Conservation (phyloP, 345 rosid species). For the Bruguiera sexangula region DNA sequence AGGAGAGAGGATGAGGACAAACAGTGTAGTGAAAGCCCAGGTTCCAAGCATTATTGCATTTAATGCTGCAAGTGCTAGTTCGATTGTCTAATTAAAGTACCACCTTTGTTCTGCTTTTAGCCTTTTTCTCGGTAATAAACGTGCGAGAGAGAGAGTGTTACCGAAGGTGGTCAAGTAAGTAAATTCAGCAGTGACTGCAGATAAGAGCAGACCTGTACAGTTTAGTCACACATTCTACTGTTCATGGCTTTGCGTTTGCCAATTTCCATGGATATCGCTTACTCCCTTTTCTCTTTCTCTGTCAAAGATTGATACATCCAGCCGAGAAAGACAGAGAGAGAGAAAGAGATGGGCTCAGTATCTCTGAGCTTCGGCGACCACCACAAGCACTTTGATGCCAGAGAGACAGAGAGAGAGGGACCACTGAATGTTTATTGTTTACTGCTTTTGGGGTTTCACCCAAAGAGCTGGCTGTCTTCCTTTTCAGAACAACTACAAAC, state of each 20-base stretch:
- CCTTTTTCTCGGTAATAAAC: neutral
- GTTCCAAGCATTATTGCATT: conserved; percentile 19
- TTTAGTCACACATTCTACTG: conserved; percentile 42
- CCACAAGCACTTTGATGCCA: conserved; percentile 46
- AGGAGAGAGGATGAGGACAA: conserved; percentile 23
- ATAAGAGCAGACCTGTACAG: conserved; percentile 31
- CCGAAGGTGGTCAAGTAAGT: conserved; percentile 25
- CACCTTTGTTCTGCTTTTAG: neutral
- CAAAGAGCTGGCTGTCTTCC: conserved; percentile 25
- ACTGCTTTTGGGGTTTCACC: conserved; percentile 52
- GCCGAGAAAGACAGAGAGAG: conserved; percentile 6
- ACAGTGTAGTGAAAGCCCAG: conserved; percentile 21
- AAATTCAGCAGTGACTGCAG: conserved; percentile 34
- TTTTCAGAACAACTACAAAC: conserved; percentile 28
- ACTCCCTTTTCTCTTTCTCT: conserved; percentile 6
- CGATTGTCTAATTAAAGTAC: conserved; percentile 13
- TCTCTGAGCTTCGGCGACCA: conserved; percentile 40
- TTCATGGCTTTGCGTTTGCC: conserved; percentile 23
- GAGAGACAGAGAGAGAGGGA: conserved; percentile 18
- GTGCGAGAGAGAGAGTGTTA: neutral
- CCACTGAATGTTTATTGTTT: conserved; percentile 36
- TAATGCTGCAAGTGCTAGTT: conserved; percentile 24
- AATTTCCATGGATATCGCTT: conserved; percentile 16
- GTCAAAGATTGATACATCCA: neutral
- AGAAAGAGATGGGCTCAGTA: conserved; percentile 14